phyloP scores from a whole-genome alignment of 306 rosid species.

The Castanea sativa region DNA sequence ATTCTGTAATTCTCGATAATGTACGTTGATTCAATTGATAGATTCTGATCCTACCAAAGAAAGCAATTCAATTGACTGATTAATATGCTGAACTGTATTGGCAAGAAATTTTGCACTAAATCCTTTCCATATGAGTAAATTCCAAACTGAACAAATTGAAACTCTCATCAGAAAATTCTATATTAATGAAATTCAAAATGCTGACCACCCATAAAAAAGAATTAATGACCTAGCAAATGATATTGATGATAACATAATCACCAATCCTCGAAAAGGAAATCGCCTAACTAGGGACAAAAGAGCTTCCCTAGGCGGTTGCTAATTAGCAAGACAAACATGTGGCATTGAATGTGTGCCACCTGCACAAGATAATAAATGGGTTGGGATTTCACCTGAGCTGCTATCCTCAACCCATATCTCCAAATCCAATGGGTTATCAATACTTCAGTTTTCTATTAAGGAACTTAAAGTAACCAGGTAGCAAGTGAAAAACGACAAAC shows the following conservation, averaged over 20 bases:
- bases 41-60: background rate
- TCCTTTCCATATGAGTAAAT: background rate
- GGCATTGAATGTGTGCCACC: background rate
- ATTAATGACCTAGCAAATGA: background rate
- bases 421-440: background rate
- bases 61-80: background rate
- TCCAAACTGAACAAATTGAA: background rate
- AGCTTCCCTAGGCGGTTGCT: background rate
- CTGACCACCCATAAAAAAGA: background rate
- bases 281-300: background rate
- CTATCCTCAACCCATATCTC: background rate
- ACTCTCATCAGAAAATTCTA: background rate
- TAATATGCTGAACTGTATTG: background rate
- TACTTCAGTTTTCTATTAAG: background rate
- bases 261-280: background rate
- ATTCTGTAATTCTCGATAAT: background rate
- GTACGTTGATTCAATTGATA: background rate
- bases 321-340: background rate
- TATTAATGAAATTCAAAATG: background rate
- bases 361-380: background rate
- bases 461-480: background rate
- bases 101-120: background rate
- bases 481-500: background rate
- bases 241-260: background rate
- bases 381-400: background rate